Base-by-base conservation (phyloP, 176 grass and related monocot species). In the Canna indica region DNA sequence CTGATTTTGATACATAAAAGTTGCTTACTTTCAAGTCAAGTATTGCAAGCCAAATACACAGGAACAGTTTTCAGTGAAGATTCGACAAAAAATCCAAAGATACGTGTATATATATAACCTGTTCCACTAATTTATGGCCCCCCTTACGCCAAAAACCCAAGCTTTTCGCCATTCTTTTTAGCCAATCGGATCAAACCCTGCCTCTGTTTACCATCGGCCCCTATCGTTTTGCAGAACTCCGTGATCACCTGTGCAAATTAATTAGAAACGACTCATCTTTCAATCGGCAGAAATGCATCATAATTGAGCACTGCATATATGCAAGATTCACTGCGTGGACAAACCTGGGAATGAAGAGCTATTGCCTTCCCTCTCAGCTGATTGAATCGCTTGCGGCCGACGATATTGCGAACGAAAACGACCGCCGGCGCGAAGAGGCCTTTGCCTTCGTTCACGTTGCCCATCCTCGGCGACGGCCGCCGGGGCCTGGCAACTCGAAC, bases 111-210 rank as follows among this genome's bases (percentile, higher is more conserved):
- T 44, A 44, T 0, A 25, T 54, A 25, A n/a, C 22, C 50, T 54
- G 20, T 54, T 54, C 50, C 20, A 54, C 17, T 4, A 9, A 7
- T 18, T n/a, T 17, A 8, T 54, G 20, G 4, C 50, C 50, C 4
- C 13, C 41, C 36, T 90, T 71, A 96, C 58, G 88, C 94, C 50
- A 99, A 86, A 78, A 99, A 99, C 32, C 89, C 89, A 60, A 99
- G 90, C 80, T 90, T 99, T 74, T 99, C 94, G 17, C 94, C 94
- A 67, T 99, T 99, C 79, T 93, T 90, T 78, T 99, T 99, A 38
- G 94, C 94, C 17, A 99, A 77, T 29, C 94, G 86, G 73, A 99
- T 99, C 77, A 99, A 72, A 27, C 89, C 89, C 78, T 99, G 94
- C 70, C 89, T 85, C 82, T 99, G 89, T 70, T 99, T 99, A 16